phyloP scores from a whole-genome alignment of 306 rosid species.

The Spatholobus suberectus region DNA sequence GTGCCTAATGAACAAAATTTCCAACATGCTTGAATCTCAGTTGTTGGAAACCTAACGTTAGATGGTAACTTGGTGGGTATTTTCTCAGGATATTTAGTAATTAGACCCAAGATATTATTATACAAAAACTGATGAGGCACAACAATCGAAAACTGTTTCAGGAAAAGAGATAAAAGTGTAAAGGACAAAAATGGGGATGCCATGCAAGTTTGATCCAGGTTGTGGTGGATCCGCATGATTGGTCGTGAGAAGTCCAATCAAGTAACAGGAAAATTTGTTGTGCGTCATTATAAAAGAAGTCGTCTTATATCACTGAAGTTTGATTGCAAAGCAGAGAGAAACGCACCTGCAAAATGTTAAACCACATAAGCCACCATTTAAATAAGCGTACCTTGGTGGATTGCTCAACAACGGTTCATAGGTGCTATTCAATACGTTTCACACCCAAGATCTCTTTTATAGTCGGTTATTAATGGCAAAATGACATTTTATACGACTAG shows the following conservation, averaged over 20 bases:
- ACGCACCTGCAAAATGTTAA: conserved; percentile 68
- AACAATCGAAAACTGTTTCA: conserved; percentile 39
- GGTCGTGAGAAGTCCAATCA: conserved; percentile 43
- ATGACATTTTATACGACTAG: conserved; percentile 7
- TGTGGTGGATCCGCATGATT: conserved; percentile 39
- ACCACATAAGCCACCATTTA: conserved; percentile 37
- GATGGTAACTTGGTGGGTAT: conserved; percentile 27
- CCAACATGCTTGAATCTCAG: conserved; percentile 38
- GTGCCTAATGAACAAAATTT: conserved; percentile 41
- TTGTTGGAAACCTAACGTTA: conserved; percentile 38
- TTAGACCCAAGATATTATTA: conserved; percentile 44
- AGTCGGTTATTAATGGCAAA: background rate
- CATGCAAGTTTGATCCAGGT: conserved; percentile 34
- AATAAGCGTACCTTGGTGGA: background rate
- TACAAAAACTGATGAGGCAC: conserved; percentile 36
- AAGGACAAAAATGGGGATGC: conserved; percentile 40
- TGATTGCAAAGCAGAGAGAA: conserved; percentile 74
- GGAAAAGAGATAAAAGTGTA: conserved; percentile 30
- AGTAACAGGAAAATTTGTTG: conserved; percentile 18
- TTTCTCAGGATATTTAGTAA: conserved; percentile 36
- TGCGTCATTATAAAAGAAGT: conserved; percentile 69
- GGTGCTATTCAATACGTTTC: background rate
- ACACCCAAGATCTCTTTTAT: background rate
- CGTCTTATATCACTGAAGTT: conserved; percentile 87
- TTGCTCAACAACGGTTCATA: conserved; percentile 1